Evolutionary conservation across 2,329 filamentous ascomycete genomes (phyloP).

Genomic region (Aspergillus sp.): DNA sequence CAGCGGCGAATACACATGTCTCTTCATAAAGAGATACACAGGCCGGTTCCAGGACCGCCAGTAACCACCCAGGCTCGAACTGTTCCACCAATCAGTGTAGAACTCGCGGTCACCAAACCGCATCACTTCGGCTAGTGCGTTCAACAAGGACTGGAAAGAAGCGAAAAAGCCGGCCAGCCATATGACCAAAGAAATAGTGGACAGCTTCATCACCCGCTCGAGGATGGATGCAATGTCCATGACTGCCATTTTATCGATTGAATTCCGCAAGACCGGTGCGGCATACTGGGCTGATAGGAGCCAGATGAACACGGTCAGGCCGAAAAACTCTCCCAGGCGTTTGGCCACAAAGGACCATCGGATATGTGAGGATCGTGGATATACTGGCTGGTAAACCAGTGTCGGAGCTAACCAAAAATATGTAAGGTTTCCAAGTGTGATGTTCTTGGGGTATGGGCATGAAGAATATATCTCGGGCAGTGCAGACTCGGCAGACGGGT

Average conservation of each 20-base stretch:
- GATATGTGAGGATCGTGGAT: constrained; percentile 73
- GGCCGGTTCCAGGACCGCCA: constrained; percentile 98
- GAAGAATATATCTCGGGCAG: constrained; percentile 73
- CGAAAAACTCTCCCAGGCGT: constrained; percentile 66
- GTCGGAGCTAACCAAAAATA: constrained; percentile 99
- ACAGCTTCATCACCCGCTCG: constrained; percentile 88
- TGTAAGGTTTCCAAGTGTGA: constrained; percentile 75
- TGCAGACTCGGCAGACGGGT: constrained; percentile 59
- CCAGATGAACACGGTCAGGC: constrained; percentile 85
- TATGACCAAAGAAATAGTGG: constrained; percentile 88
- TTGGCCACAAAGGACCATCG: constrained; percentile 85
- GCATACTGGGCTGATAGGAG: constrained; percentile 91
- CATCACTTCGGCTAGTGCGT: constrained; percentile 82
- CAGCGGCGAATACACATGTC: constrained; percentile 85
- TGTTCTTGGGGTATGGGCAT: constrained; percentile 84
- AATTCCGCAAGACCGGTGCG: constrained; percentile 79
- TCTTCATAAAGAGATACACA: constrained; percentile 91
- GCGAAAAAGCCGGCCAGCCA: constrained; percentile 98
- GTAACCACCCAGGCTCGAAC: constrained; percentile 72
- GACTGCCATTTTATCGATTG: constrained; percentile 73
- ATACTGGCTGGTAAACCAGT: constrained; percentile 91
- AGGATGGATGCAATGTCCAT: constrained; percentile 73
- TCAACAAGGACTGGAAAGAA: constrained; percentile 85
- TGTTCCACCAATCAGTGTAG: constrained; percentile 98
- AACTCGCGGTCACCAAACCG: constrained; percentile 88